Evolutionary conservation across 306 rosid species (phyloP).

Genomic region (Purshia tridentata): DNA sequence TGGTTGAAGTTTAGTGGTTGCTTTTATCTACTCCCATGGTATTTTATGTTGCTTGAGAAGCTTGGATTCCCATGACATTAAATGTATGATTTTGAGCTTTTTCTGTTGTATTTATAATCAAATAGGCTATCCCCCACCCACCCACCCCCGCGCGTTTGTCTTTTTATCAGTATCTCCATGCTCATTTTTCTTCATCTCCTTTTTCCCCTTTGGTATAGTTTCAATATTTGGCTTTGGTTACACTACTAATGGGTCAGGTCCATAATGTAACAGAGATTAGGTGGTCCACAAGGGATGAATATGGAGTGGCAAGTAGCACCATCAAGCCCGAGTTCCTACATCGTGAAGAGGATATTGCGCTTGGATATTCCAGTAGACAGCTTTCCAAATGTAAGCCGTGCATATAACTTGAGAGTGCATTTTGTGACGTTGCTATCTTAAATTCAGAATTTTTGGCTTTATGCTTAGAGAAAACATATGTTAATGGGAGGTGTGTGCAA

Average conservation of each 20-base stretch:
- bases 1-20: background rate
- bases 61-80: background rate
- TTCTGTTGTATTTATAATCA: background rate
- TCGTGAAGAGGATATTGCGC: conserved; percentile 89
- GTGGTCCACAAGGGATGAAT: conserved; percentile 78
- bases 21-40: background rate
- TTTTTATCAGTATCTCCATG: background rate
- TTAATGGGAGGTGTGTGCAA: conserved; percentile 26
- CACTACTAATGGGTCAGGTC: conserved; percentile 3
- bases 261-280: conserved; percentile 56
- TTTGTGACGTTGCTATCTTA: background rate
- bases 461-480: conserved; percentile 25
- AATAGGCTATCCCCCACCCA: background rate
- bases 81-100: background rate
- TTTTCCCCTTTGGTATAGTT: background rate
- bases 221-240: conserved; percentile 11
- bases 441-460: background rate
- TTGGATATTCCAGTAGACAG: conserved; percentile 92
- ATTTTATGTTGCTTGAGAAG: background rate
- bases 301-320: conserved; percentile 99
- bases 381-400: conserved; percentile 70
- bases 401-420: background rate
- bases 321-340: conserved; percentile 84
- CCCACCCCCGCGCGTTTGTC: background rate
- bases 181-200: conserved; percentile 1